A percentile compares a stretch with the other conserved stretches of the same genome.
phyloP scores from a whole-genome alignment of 2,329 filamentous ascomycete species.

The Colletotrichum tamarilloi region DNA sequence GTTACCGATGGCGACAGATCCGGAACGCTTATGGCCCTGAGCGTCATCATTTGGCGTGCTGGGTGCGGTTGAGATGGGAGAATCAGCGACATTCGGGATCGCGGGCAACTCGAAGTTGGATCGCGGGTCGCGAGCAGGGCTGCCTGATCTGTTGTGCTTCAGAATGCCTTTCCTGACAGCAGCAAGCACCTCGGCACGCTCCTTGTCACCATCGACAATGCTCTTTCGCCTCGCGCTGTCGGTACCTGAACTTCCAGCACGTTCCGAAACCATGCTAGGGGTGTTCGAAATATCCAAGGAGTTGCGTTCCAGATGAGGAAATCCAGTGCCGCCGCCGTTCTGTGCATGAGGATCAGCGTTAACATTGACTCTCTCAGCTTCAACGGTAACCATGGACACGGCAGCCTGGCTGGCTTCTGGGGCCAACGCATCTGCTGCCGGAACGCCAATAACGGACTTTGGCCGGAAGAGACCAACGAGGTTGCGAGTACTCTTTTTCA shows the following conservation, averaged over 20 bases:
- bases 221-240: slow-evolving; percentile 79
- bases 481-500: slow-evolving; percentile 93
- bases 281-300: slow-evolving; percentile 75
- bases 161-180: slow-evolving; percentile 95
- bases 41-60: slow-evolving; percentile 87
- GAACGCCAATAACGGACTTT: slow-evolving; percentile 87
- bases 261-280: slow-evolving; percentile 59
- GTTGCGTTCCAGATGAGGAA: slow-evolving; percentile 85
- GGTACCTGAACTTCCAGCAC: slow-evolving; percentile 66
- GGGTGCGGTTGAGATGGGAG: slow-evolving; percentile 85
- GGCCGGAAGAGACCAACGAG: slow-evolving; percentile 94
- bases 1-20: slow-evolving; percentile 78
- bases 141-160: slow-evolving; percentile 71
- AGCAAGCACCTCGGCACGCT: slow-evolving; percentile 90
- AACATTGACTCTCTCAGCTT: slow-evolving; percentile 88
- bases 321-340: slow-evolving; percentile 78
- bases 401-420: slow-evolving; percentile 80
- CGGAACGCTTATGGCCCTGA: slow-evolving; percentile 72
- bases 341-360: slow-evolving; percentile 77
- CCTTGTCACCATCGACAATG: slow-evolving; percentile 89
- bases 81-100: slow-evolving; percentile 76
- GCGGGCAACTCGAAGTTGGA: slow-evolving; percentile 58
- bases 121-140: slow-evolving; percentile 31
- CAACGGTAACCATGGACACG: slow-evolving; percentile 94
- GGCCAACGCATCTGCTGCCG: slow-evolving; percentile 74